Evolutionary conservation across 225 moss, liverwort and hornwort genomes (phyloP), one percentile per base, ranked within the genome.

Genomic region (Sphagnum tenellum): DNA sequence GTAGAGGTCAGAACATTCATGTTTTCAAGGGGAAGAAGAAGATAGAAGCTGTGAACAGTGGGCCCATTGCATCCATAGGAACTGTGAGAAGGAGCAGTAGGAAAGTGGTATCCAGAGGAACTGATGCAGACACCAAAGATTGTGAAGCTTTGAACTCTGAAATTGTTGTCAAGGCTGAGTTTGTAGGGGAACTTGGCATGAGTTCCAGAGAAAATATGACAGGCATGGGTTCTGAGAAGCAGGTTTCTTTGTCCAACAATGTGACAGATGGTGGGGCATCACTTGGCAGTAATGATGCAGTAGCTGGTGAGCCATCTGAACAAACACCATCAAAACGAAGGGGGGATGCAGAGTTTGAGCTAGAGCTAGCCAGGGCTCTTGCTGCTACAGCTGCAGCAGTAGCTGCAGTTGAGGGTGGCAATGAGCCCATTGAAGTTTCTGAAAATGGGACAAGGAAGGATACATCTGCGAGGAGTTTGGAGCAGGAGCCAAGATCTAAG

Each of bases 341-440:
- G 76, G 83, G 83, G 8, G 93, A 98, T 75, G 83, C 82, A 50
- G 98, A 98, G 66, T 98, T 83, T 71, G 89, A 98, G 69, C 86
- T 78, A 66, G 75, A 98, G 66, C 49, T 93, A 63, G 98, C 93
- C 12, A 80, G 93, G 87, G 98, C 98, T 49, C 76, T 98, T 50
- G 81, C 88, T 57, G 98, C 98, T 59, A 96, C 79, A 55, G 74
- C 81, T 55, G 88, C 90, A 74, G 83, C 78, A 72, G 79, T 81
- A 70, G 78, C 67, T 62, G 55, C 75, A 63, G 66, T 52, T 12
- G 47, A 45, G 60, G 79, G 78, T 60, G 64, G 11, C 47, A 8
- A 67, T 46, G 67, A 72, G 13, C 66, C 64, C 46, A 60, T n/a
- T 10, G 67, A 65, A 48, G 44, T 62, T 46, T 67, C 61, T 56